Percentiles rank a stretch among this genome's conserved stretches.
phyloP scores from a whole-genome alignment of 73 alveolate species.

The Paramecium sexaurelia region DNA sequence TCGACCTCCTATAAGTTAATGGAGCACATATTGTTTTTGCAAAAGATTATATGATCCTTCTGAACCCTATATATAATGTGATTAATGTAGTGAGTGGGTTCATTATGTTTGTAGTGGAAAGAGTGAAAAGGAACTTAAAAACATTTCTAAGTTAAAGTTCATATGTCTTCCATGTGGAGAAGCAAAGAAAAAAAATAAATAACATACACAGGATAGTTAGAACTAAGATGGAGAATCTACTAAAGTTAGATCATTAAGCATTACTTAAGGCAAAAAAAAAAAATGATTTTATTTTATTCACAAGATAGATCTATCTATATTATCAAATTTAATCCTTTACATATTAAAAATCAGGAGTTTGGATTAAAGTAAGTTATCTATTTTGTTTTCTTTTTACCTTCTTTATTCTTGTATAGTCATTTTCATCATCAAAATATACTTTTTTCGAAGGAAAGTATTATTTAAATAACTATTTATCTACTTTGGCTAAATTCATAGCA shows the following conservation, averaged over 20 bases:
- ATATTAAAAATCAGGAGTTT: not conserved
- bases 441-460: constrained; percentile 33
- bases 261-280: not conserved
- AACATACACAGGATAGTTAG: not conserved
- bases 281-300: not conserved
- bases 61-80: not conserved
- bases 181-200: not conserved
- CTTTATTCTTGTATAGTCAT: constrained; percentile 1
- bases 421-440: constrained; percentile 43
- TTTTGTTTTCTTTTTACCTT: not conserved
- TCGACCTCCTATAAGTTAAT: not conserved
- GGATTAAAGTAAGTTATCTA: not conserved
- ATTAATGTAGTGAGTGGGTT: not conserved
- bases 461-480: not conserved
- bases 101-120: not conserved
- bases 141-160: not conserved
- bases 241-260: too few relatives aligned
- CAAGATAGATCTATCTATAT: not conserved
- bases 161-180: not conserved
- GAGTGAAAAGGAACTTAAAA: not conserved
- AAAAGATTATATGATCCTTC: not conserved
- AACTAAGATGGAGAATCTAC: not conserved
- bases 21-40: not conserved
- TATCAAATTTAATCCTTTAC: not conserved
- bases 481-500: constrained; percentile 28